phyloP scores from a whole-genome alignment of 257 asterid genomes.

The Solanum phureja region DNA sequence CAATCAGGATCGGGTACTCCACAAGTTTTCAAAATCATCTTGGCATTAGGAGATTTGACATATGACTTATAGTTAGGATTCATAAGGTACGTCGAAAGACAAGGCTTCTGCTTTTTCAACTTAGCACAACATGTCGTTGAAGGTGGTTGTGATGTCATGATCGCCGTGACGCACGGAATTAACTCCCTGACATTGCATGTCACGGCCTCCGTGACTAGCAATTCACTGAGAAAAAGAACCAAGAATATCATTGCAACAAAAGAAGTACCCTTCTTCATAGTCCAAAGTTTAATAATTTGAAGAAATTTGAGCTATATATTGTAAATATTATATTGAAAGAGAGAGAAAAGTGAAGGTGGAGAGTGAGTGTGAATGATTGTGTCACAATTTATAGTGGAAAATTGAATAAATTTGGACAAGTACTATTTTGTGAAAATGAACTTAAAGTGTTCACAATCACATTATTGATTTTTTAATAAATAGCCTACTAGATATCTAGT shows the following conservation, averaged over 20 bases:
- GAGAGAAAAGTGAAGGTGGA: not conserved
- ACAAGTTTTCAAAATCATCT: conserved; percentile 2
- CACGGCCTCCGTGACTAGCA: not conserved
- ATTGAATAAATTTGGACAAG: not conserved
- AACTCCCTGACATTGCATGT: conserved; percentile 8
- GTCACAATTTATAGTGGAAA: not conserved
- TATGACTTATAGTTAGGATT: not conserved
- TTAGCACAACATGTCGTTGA: conserved; percentile 1
- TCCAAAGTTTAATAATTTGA: not conserved
- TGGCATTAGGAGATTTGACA: conserved; percentile 9
- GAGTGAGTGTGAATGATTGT: not conserved
- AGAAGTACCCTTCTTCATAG: not conserved
- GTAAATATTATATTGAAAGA: not conserved
- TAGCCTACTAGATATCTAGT: not conserved
- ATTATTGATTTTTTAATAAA: not conserved
- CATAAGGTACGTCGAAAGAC: conserved; percentile 10
- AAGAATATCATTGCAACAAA: not conserved
- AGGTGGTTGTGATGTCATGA: not conserved
- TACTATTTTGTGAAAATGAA: not conserved
- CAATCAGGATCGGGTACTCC: not conserved
- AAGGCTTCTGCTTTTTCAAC: conserved; percentile 11
- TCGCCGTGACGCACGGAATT: not conserved
- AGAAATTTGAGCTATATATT: not conserved
- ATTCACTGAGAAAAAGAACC: not conserved
- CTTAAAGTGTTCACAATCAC: not conserved